Conservation (phyloP, 108 stramenopile genomes). For the Bacterosira constricta region DNA sequence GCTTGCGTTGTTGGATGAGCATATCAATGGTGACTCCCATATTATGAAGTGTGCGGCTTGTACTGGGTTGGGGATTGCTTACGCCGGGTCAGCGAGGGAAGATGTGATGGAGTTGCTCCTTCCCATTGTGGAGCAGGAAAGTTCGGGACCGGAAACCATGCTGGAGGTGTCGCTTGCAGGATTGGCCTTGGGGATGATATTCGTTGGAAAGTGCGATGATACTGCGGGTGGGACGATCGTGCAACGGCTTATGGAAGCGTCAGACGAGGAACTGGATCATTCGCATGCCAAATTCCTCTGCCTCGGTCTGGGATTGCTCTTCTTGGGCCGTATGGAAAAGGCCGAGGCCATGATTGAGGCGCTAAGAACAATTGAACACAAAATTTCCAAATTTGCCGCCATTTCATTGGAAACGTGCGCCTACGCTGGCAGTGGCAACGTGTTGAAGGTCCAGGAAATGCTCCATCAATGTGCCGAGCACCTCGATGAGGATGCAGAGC, state of each 20-base stretch:
- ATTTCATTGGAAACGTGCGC: constrained; percentile 94
- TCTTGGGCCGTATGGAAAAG: constrained; percentile 94
- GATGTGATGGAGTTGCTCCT: constrained; percentile 94
- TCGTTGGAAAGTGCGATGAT: constrained; percentile 96
- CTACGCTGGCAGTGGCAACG: constrained; percentile 98
- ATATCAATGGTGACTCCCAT: constrained; percentile 82
- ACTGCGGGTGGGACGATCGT: constrained; percentile 92
- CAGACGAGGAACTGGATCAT: constrained; percentile 96
- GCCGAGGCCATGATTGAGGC: constrained; percentile 98
- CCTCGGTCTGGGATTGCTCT: constrained; percentile 96
- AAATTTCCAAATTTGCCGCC: constrained; percentile 92
- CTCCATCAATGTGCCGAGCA: constrained; percentile 98
- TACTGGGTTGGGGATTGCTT: constrained; percentile 96
- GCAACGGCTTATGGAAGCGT: constrained; percentile 97
- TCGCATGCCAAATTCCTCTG: constrained; percentile 91
- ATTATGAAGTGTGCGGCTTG: constrained; percentile 92
- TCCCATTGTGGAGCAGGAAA: constrained; percentile 88
- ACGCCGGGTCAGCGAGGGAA: constrained; percentile 94
- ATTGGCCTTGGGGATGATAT: constrained; percentile 95
- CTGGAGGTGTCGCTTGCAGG: constrained; percentile 89
- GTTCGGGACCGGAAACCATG: constrained; percentile 69
- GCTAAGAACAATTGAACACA: constrained; percentile 95
- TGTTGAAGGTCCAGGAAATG: constrained; percentile 97
- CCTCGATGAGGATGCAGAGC: constrained; percentile 91
- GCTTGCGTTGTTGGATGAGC: constrained; percentile 93